phyloP scores from a whole-genome alignment of 2,329 filamentous ascomycete genomes.

The Xylariaceae sp. region DNA sequence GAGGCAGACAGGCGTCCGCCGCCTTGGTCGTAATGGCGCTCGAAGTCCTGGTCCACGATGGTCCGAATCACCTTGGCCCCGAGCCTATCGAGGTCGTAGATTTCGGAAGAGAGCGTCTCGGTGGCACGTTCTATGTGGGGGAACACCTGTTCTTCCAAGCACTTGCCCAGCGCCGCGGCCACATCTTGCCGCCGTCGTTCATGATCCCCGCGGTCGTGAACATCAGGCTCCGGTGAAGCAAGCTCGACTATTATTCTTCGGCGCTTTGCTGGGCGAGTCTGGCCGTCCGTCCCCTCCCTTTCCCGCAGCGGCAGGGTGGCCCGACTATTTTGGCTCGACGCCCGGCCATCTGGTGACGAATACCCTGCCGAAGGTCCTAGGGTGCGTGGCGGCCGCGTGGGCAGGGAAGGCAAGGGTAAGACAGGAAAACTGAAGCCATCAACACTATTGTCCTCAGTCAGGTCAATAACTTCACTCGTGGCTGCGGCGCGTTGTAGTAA shows the following conservation, averaged over 20 bases:
- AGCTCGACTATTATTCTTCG: slow-evolving; percentile 6
- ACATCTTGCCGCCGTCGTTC: neutral
- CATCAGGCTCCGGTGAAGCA: neutral
- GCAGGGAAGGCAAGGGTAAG: neutral
- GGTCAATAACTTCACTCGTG: neutral
- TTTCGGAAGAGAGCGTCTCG: slow-evolving; percentile 10
- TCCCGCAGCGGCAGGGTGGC: neutral
- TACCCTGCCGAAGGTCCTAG: neutral
- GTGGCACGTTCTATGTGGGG: slow-evolving; percentile 28
- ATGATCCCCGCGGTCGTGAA: neutral
- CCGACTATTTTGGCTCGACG: neutral
- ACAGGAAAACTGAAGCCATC: neutral
- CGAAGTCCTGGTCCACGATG: slow-evolving; percentile 25
- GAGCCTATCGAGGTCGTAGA: slow-evolving; percentile 26
- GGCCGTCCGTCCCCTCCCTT: neutral
- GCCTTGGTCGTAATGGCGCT: slow-evolving; percentile 21
- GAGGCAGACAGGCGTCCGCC: slow-evolving; percentile 21
- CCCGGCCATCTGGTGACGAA: neutral
- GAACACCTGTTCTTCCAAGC: slow-evolving; percentile 29
- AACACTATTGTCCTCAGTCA: neutral
- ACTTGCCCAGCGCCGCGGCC: slow-evolving; percentile 18
- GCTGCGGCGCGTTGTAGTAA: neutral
- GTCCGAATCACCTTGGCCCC: slow-evolving; percentile 23
- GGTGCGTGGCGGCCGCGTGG: neutral
- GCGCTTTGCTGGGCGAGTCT: slow-evolving; percentile 10